A percentile compares a stretch with the other conserved stretches of the same genome.
Evolutionary conservation across 108 stramenopile species (phyloP).

Genomic region (Chaetoceros muelleri): DNA sequence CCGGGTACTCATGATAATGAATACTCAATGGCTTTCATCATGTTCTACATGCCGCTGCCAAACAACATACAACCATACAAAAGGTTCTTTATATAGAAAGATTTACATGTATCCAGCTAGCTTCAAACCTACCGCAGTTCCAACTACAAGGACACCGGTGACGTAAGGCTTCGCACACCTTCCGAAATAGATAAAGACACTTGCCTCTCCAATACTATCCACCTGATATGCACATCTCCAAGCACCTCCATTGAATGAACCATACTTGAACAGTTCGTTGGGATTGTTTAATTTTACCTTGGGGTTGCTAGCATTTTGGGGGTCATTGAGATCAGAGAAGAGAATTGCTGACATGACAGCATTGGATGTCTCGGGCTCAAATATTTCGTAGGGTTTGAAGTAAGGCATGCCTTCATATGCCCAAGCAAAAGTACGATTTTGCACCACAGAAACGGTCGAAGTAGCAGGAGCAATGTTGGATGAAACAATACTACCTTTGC

Average conservation of each 20-base stretch:
- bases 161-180: slow-evolving; percentile 56
- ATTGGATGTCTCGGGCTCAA: slow-evolving; percentile 93
- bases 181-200: slow-evolving; percentile 87
- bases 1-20: too few relatives aligned
- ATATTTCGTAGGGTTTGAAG: slow-evolving; percentile 93
- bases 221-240: slow-evolving; percentile 94
- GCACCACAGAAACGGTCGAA: slow-evolving; percentile 86
- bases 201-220: slow-evolving; percentile 90
- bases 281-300: slow-evolving; percentile 75
- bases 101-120: slow-evolving; percentile 23
- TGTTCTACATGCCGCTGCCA: too few relatives aligned
- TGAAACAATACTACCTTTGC: slow-evolving; percentile 84
- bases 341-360: slow-evolving; percentile 95
- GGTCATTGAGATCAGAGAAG: slow-evolving; percentile 80
- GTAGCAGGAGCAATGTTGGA: slow-evolving; percentile 96
- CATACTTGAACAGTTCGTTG: slow-evolving; percentile 90
- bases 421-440: slow-evolving; percentile 94
- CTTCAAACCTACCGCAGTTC: slow-evolving; percentile 36
- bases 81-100: slow-evolving; percentile 1
- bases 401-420: slow-evolving; percentile 98
- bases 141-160: slow-evolving; percentile 36
- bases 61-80: too few relatives aligned
- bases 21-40: too few relatives aligned
- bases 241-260: slow-evolving; percentile 89
- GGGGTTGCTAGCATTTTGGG: slow-evolving; percentile 63